These are phyloP conservation scores for Monosporascus sp. DNA, from an alignment of 2,329 filamentous ascomycete genomes.

Conservation along the genomic window DNA sequence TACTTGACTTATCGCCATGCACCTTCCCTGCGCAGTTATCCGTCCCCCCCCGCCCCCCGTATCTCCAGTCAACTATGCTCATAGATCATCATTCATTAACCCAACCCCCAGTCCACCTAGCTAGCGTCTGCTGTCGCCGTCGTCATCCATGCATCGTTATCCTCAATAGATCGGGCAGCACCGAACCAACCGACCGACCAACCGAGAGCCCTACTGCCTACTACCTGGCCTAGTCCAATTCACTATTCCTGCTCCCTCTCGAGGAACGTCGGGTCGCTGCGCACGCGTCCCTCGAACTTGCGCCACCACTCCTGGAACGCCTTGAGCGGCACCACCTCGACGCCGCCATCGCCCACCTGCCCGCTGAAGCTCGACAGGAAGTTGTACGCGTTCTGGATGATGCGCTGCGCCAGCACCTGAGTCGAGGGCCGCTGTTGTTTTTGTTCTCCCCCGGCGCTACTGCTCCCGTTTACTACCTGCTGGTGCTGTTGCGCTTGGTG, in stretches of 20 bases:
- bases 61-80: no score
- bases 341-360: slow-evolving; percentile 52
- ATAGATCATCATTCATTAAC: no score
- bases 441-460: slow-evolving; percentile 3
- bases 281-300: slow-evolving; percentile 86
- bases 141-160: no score
- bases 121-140: no score
- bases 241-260: slow-evolving; percentile 57
- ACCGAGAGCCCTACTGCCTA: no score
- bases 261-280: slow-evolving; percentile 81
- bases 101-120: no score
- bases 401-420: slow-evolving; percentile 78
- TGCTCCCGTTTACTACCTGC: slow-evolving; percentile 10
- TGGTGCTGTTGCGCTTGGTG: not conserved
- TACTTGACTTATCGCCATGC: no score
- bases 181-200: no score
- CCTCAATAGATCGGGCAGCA: no score
- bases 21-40: no score
- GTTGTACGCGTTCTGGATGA: slow-evolving; percentile 97
- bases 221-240: no score
- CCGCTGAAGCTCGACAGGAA: slow-evolving; percentile 85
- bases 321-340: slow-evolving; percentile 88
- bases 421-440: slow-evolving; percentile 49
- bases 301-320: slow-evolving; percentile 97
- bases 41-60: no score